A percentile compares a stretch with the other conserved stretches of the same genome.
Evolutionary conservation across 2,329 filamentous ascomycete species (phyloP).

Genomic region (Pestalotiopsis sp.): DNA sequence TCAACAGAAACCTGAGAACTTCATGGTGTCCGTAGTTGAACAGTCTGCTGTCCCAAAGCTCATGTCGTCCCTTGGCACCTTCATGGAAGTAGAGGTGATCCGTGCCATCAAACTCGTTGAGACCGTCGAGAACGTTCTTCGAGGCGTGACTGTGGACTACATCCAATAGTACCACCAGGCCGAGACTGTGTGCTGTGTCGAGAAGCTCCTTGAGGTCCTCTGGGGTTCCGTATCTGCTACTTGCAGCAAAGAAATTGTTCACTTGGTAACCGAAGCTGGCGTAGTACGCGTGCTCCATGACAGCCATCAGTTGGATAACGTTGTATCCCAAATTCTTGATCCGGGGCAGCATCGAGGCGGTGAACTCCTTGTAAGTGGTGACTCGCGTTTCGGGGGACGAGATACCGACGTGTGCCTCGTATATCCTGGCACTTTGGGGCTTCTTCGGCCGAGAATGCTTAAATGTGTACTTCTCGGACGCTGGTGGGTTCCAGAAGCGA

Average conservation of each 20-base stretch:
- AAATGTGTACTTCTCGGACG: conserved; percentile 76
- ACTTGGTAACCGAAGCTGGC: conserved; percentile 98
- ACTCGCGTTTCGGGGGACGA: conserved; percentile 88
- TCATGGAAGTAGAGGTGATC: conserved; percentile 96
- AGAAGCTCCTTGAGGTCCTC: conserved; percentile 97
- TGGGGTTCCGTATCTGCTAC: conserved; percentile 89
- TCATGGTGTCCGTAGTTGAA: conserved; percentile 98
- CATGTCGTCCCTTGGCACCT: conserved; percentile 81
- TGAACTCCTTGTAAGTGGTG: conserved; percentile 97
- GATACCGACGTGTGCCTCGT: conserved; percentile 98
- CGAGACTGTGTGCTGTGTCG: conserved; percentile 90
- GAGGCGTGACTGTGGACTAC: conserved; percentile 98
- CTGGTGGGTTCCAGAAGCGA: conserved; percentile 93
- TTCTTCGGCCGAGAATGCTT: conserved; percentile 82
- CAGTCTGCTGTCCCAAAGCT: conserved; percentile 92
- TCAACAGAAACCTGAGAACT: conserved; percentile 91
- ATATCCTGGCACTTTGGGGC: conserved; percentile 85
- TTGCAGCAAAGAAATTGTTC: conserved; percentile 98
- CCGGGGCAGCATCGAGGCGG: conserved; percentile 84
- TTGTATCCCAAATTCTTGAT: conserved; percentile 94
- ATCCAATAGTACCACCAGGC: conserved; percentile 88
- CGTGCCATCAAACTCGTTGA: conserved; percentile 94
- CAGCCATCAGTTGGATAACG: conserved; percentile 95
- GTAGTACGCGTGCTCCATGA: conserved; percentile 99
- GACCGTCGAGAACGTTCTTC: conserved; percentile 92